A percentile compares a stretch with the other conserved stretches of the same genome.
phyloP scores from a whole-genome alignment of 441 rosid species.

The Populus hybrid region DNA sequence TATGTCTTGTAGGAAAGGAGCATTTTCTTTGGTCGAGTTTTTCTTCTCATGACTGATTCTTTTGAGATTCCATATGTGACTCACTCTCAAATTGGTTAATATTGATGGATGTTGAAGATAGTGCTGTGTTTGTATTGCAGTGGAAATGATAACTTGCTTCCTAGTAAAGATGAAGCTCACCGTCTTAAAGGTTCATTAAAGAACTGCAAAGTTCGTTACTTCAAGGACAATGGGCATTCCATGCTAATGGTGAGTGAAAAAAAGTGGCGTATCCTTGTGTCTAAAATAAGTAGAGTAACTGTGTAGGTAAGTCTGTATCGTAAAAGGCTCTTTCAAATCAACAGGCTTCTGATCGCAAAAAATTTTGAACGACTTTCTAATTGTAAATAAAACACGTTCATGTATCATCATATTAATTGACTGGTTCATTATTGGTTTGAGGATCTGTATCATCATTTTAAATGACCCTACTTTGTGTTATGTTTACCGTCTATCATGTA shows the following conservation, averaged over 20 bases:
- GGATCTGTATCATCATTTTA: background rate
- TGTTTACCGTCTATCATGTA: background rate
- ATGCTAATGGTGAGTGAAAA: conserved; percentile 53
- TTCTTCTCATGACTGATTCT: background rate
- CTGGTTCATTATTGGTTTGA: background rate
- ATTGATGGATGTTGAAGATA: background rate
- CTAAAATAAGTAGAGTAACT: background rate
- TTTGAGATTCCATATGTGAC: background rate
- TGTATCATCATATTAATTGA: background rate
- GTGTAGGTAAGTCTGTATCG: background rate
- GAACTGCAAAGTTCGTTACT: conserved; percentile 58
- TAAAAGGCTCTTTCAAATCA: background rate
- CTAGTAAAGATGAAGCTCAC: conserved; percentile 63
- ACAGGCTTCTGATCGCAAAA: background rate
- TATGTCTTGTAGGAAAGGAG: background rate
- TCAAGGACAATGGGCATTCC: conserved; percentile 73
- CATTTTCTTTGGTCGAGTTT: background rate
- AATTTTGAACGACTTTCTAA: background rate
- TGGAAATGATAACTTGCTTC: conserved; percentile 76
- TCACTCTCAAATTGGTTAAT: background rate
- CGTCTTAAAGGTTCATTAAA: conserved; percentile 44
- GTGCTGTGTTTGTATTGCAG: conserved; percentile 30
- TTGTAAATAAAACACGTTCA: background rate
- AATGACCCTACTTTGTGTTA: background rate
- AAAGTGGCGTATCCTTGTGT: background rate